Evolutionary conservation across 495 filamentous ascomycete species (phyloP).

Genomic region (Hypoxylon lenormandii): DNA sequence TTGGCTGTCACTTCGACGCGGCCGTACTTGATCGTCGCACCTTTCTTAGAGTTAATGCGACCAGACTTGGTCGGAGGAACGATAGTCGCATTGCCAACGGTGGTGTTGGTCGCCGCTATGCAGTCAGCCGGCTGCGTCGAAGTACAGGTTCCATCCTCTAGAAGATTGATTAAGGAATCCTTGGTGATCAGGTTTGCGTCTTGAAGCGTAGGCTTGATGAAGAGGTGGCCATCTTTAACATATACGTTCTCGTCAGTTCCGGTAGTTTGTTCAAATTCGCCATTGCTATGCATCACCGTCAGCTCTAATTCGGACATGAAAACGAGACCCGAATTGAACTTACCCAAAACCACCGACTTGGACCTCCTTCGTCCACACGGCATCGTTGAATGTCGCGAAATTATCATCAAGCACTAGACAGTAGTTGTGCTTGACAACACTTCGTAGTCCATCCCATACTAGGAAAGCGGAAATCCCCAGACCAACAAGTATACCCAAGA

Average conservation of each 20-base stretch:
- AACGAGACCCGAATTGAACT: slow-evolving; percentile 32
- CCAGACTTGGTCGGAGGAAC: slow-evolving; percentile 83
- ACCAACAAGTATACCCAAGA: slow-evolving; percentile 74
- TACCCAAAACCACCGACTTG: slow-evolving; percentile 87
- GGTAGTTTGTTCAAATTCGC: slow-evolving; percentile 83
- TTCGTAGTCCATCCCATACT: slow-evolving; percentile 75
- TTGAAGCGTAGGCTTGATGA: slow-evolving; percentile 82
- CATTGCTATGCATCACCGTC: slow-evolving; percentile 67
- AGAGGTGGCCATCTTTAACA: slow-evolving; percentile 73
- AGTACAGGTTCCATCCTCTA: slow-evolving; percentile 73
- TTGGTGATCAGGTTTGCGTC: slow-evolving; percentile 71
- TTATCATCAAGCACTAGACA: slow-evolving; percentile 77
- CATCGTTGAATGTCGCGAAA: slow-evolving; percentile 69
- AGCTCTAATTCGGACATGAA: slow-evolving; percentile 12
- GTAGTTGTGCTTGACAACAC: slow-evolving; percentile 79
- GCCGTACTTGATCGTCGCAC: slow-evolving; percentile 80
- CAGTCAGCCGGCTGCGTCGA: slow-evolving; percentile 68
- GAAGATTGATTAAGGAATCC: slow-evolving; percentile 73
- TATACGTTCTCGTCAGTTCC: slow-evolving; percentile 76
- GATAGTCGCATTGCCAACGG: slow-evolving; percentile 76
- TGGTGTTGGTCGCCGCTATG: slow-evolving; percentile 70
- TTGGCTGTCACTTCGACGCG: slow-evolving; percentile 82
- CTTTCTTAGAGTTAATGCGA: slow-evolving; percentile 76
- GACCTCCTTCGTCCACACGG: slow-evolving; percentile 80
- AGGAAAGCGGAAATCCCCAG: slow-evolving; percentile 73